A percentile compares a stretch with the other conserved stretches of the same genome.
Conservation (phyloP, 805 yeast genomes). For the Cyberlindnera americana region DNA sequence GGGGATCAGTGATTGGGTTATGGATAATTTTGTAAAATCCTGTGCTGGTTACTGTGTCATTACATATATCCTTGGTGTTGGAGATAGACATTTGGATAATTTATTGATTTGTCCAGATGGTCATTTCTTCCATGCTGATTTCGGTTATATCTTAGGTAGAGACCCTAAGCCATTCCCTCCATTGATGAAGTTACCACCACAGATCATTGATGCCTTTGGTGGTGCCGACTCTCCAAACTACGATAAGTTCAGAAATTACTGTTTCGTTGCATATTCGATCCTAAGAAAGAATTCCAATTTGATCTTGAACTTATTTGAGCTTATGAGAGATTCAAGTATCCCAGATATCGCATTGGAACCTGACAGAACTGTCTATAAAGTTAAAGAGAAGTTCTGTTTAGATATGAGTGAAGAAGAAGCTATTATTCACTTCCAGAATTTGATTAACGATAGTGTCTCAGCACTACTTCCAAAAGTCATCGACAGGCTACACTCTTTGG, state of each 20-base stretch:
- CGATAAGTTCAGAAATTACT: conserved; percentile 82
- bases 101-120: conserved; percentile 77
- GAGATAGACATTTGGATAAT: conserved; percentile 95
- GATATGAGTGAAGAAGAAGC: conserved; percentile 97
- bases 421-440: conserved; percentile 85
- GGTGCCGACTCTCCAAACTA: conserved; percentile 85
- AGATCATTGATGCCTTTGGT: conserved; percentile 97
- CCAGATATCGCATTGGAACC: conserved; percentile 88
- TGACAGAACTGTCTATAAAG: conserved; percentile 81
- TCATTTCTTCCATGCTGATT: conserved; percentile 95
- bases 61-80: conserved; percentile 91
- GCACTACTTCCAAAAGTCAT: conserved; percentile 94
- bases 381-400: conserved; percentile 88
- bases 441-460: conserved; percentile 90
- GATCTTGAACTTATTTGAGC: conserved; percentile 84
- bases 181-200: conserved; percentile 94
- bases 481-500: conserved; percentile 90
- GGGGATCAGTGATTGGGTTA: conserved; percentile 46
- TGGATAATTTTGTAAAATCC: conserved; percentile 93
- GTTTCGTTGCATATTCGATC: conserved; percentile 91
- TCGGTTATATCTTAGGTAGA: conserved; percentile 92
- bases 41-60: conserved; percentile 98
- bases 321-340: conserved; percentile 90
- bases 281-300: conserved; percentile 85
- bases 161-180: conserved; percentile 99